Evolutionary conservation across 192 early-diverging fungal species (phyloP), one percentile per base, ranked within the genome.

Genomic region (Coemansia sp.): DNA sequence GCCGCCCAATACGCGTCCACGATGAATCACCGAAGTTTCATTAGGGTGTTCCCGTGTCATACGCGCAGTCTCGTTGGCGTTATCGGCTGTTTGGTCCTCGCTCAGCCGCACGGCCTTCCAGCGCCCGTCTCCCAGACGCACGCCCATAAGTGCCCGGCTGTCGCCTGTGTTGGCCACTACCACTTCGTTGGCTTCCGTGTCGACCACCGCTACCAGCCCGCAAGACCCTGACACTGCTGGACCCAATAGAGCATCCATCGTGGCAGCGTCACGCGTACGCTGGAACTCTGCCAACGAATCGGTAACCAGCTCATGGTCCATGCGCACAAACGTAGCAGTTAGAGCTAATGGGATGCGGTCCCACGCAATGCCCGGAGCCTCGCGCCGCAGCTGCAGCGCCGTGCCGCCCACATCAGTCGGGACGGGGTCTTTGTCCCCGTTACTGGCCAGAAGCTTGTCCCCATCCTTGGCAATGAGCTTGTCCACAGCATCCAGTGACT

Each of bases 1-100:
- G 3, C 43, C 58, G n/a, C 86, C 88, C 48, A 88, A 70, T 10
- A 93, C 80, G 35, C 92, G 75, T 19, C 90, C 84, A 2, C 73
- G 54, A 11, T 39, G 57, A 10, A 87, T 73, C 23, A 88, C 87
- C 14, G 84, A 78, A 43, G 88, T 79, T 69, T 92, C 90, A 2
- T 84, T 87, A 5, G 92, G 92, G 68, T 93, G 90, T 50, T 92
- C 92, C 17, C 71, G 66, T 51, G 75, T 17, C 60, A 92, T 27
- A 23, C 87, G 82, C 58, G 72, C 72, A 23, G 82, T 39, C 67
- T 90, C 88, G 15, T 50, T 64, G 43, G 61, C 63, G 57, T 84
- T 89, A 19, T 25, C 50, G 14, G n/a, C 67, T 1, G 84, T 89
- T 56, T 89, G 87, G 69, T 92, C 88, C 23, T 81, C 67, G 22